Conservation (phyloP, 805 yeast species). For the Pichia scutulata region DNA sequence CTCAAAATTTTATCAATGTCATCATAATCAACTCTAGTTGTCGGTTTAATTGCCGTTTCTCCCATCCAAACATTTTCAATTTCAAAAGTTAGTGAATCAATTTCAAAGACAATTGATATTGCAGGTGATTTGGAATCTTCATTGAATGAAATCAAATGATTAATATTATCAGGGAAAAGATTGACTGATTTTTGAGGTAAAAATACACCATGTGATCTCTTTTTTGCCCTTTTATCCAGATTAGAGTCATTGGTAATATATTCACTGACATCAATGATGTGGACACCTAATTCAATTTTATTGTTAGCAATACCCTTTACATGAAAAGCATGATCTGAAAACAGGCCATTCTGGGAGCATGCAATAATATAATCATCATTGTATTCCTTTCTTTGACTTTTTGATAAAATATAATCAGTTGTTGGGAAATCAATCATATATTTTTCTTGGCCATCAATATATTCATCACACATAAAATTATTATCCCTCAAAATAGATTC, state of each 20-base stretch:
- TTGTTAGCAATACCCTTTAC: conserved; percentile 55
- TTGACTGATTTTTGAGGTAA: conserved; percentile 69
- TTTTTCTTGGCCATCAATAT: conserved; percentile 37
- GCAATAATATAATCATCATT: conserved; percentile 56
- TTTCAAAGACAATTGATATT: conserved; percentile 69
- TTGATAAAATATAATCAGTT: conserved; percentile 26
- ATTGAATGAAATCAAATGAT: conserved; percentile 51
- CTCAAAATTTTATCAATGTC: conserved; percentile 46
- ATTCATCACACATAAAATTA: conserved; percentile 76
- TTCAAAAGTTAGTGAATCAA: conserved; percentile 64
- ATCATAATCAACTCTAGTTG: conserved; percentile 44
- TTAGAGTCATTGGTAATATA: conserved; percentile 65
- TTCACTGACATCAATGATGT: conserved; percentile 71
- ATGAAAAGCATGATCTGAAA: conserved; percentile 75
- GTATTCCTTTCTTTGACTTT: conserved; percentile 43
- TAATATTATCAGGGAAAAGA: conserved; percentile 60
- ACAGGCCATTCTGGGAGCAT: conserved; percentile 46
- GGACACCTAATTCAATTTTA: conserved; percentile 76
- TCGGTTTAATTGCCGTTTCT: conserved; percentile 63
- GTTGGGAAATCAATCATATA: conserved; percentile 35
- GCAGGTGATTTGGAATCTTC: conserved; percentile 57
- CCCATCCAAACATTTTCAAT: conserved; percentile 73
- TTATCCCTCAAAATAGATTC: conserved; percentile 86
- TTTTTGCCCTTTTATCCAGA: conserved; percentile 82
- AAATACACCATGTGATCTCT: conserved; percentile 82